These are phyloP conservation scores for Verticillium longisporum DNA, from an alignment of 2,329 filamentous ascomycete species.

Conservation along the genomic window DNA sequence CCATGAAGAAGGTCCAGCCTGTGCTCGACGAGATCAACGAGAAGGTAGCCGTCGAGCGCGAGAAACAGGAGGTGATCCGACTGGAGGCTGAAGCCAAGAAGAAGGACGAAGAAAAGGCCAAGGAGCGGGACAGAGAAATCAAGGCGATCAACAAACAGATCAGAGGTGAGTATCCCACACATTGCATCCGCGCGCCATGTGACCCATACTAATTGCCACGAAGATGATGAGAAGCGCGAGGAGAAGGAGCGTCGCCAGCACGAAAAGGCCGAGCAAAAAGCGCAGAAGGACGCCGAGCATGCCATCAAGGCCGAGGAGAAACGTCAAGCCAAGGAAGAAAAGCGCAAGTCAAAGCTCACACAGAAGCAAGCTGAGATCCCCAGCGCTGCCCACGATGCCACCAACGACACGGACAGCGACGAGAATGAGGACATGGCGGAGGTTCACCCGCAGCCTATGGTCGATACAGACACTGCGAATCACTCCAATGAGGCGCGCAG, in stretches of 20 bases:
- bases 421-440: slow-evolving; percentile 1
- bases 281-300: slow-evolving; percentile 45
- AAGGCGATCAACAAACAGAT: slow-evolving; percentile 46
- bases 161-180: slow-evolving; percentile 44
- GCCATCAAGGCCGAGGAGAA: slow-evolving; percentile 47
- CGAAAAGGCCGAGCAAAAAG: slow-evolving; percentile 39
- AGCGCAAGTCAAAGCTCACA: slow-evolving; percentile 33
- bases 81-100: slow-evolving; percentile 60
- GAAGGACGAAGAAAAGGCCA: slow-evolving; percentile 50
- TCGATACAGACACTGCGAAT: slow-evolving; percentile 8
- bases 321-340: slow-evolving; percentile 41
- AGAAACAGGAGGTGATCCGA: slow-evolving; percentile 55
- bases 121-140: slow-evolving; percentile 41
- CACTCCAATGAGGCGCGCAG: slow-evolving; percentile 7
- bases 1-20: slow-evolving; percentile 69
- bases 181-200: neutral
- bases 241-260: slow-evolving; percentile 36
- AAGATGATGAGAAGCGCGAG: slow-evolving; percentile 40
- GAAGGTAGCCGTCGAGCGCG: slow-evolving; percentile 65
- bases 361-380: slow-evolving; percentile 7
- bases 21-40: slow-evolving; percentile 79
- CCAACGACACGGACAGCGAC: slow-evolving; percentile 2
- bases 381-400: neutral
- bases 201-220: neutral
- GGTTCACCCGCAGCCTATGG: slow-evolving; percentile 9